Percentiles rank a stretch among this genome's conserved stretches.
Conservation (phyloP, 768 basidiomycete species). For the Xerocomellus amylosporus region DNA sequence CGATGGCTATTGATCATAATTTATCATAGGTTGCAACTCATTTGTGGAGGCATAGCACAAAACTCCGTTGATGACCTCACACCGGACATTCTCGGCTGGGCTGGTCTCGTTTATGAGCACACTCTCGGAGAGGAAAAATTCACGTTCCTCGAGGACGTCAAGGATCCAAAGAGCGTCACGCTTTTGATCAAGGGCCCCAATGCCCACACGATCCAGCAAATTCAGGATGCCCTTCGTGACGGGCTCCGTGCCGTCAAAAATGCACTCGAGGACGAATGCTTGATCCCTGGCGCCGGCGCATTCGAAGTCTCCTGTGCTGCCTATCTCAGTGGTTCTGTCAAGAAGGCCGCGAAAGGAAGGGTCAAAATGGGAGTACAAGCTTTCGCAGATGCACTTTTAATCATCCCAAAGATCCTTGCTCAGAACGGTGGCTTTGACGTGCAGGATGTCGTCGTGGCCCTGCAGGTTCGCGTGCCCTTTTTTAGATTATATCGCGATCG, state of each 20-base stretch:
- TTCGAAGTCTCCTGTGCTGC: slow-evolving; percentile 93
- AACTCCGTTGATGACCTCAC: slow-evolving; percentile 97
- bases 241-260: slow-evolving; percentile 97
- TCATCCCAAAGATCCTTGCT: slow-evolving; percentile 96
- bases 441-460: slow-evolving; percentile 86
- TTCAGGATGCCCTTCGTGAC: slow-evolving; percentile 97
- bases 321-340: slow-evolving; percentile 74
- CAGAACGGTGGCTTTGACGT: slow-evolving; percentile 97
- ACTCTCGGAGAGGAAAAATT: slow-evolving; percentile 98
- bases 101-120: slow-evolving; percentile 98
- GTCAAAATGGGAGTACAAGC: slow-evolving; percentile 98
- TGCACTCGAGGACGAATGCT: slow-evolving; percentile 82
- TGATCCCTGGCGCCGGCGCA: slow-evolving; percentile 96
- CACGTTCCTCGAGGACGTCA: slow-evolving; percentile 97
- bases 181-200: slow-evolving; percentile 98
- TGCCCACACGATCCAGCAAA: slow-evolving; percentile 91
- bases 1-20: slow-evolving; percentile 22
- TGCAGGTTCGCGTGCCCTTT: slow-evolving; percentile 61
- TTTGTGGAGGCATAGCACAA: slow-evolving; percentile 93
- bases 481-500: slow-evolving; percentile 8
- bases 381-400: slow-evolving; percentile 89
- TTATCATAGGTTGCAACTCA: slow-evolving; percentile 72
- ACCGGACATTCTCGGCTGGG: slow-evolving; percentile 92
- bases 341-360: slow-evolving; percentile 87
- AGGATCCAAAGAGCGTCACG: slow-evolving; percentile 91